Base-by-base conservation (phyloP, 73 alveolate species). In the Uronychia setigera region DNA sequence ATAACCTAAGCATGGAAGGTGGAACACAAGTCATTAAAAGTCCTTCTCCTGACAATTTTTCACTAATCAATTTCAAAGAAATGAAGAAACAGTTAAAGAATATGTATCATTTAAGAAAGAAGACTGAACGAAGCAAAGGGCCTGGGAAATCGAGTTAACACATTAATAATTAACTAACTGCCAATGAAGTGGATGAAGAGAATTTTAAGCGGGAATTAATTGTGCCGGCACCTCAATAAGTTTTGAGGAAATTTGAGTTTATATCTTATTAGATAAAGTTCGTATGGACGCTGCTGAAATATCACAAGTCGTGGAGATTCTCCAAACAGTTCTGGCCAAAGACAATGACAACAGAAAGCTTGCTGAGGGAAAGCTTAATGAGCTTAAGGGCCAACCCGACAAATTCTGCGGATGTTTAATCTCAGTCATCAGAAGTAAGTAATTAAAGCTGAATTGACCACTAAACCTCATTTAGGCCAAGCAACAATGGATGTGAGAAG, bases 271-370 rank as follows among this genome's bases (percentile, higher is more conserved):
- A 35, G 28, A 31, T 57, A 79, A 78, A 34, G 28, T 67, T 57
- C 32, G 77, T 1, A 93, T 93, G 97, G 91, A 91, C 80, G 83
- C 77, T 30, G 80, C 76, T 76, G 95, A 90, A 88, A 79, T 80
- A 80, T 85, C 74, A 28, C 59, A 79, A 31, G 86, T 92, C 19
- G 90, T 81, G n/a, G 77, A 79, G 35, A 80, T 88, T 80, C 92
- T 92, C 32, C 78, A 59, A 58, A 95, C 78, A 29, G 81, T 92
- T 76, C 89, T 89, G 28, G 57, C 78, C 79, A 76, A 81, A 0
- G 97, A 94, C 83, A 94, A 94, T 88, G 84, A 80, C 32, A 80
- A 85, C 59, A 85, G 98, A 75, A 80, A 79, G 76, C 84, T 79
- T 33, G 96, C 94, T 9, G 98, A 94, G 60, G 93, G 80, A 30